These are phyloP conservation scores for Acrocalymma vagum DNA, from an alignment of 2,329 filamentous ascomycete genomes.

Conservation along the genomic window DNA sequence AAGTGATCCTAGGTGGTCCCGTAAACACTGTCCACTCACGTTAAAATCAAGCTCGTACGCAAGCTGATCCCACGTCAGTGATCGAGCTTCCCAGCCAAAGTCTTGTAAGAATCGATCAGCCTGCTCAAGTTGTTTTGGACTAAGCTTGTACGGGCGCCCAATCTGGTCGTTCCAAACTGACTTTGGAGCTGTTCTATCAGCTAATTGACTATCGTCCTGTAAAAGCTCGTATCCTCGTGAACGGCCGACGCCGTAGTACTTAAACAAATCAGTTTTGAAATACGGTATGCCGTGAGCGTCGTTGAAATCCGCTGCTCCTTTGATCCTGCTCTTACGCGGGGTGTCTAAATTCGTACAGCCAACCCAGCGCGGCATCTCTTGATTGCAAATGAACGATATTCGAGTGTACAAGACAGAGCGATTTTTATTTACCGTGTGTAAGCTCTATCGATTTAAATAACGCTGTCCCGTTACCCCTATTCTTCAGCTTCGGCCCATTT, in stretches of 20 bases:
- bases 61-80: slow-evolving; percentile 9
- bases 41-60: slow-evolving; percentile 3
- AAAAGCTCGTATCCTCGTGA: slow-evolving; percentile 9
- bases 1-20: slow-evolving; percentile 3
- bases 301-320: slow-evolving; percentile 3
- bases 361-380: too few relatives aligned
- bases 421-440: too few relatives aligned
- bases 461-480: too few relatives aligned
- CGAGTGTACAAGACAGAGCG: too few relatives aligned
- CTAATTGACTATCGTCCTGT: slow-evolving; percentile 1
- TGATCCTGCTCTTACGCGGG: slow-evolving; percentile 1
- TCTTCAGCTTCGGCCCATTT: too few relatives aligned
- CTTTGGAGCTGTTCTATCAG: slow-evolving; percentile 4
- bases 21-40: slow-evolving; percentile 2
- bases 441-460: too few relatives aligned
- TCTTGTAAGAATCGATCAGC: slow-evolving; percentile 12
- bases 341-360: background rate
- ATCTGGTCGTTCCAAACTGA: background rate
- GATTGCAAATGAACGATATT: too few relatives aligned
- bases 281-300: background rate
- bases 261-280: slow-evolving; percentile 5
- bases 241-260: slow-evolving; percentile 2
- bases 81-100: slow-evolving; percentile 5
- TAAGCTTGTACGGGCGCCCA: slow-evolving; percentile 2
- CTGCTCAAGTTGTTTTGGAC: slow-evolving; percentile 2